These are phyloP conservation scores for Alternaria sp. DNA, from an alignment of 2,329 filamentous ascomycete genomes.

Conservation along the genomic window DNA sequence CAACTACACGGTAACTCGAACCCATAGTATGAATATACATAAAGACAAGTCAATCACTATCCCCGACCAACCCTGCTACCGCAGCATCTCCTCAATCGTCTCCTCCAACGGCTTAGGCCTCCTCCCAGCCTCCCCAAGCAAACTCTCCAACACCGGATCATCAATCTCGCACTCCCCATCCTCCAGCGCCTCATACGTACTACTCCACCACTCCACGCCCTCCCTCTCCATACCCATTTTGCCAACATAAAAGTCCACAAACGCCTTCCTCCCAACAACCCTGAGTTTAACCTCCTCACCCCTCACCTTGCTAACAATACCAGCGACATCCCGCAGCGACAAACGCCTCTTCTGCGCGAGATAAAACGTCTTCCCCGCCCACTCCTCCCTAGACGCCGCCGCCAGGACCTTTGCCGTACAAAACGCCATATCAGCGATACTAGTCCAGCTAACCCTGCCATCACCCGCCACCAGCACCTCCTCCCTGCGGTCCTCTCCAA, in stretches of 20 bases:
- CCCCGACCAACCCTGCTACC: background rate
- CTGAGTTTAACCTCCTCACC: conserved; percentile 48
- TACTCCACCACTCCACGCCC: conserved; percentile 58
- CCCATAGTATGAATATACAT: background rate
- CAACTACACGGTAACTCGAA: background rate
- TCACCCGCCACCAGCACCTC: conserved; percentile 56
- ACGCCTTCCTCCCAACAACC: conserved; percentile 51
- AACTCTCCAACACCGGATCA: conserved; percentile 52
- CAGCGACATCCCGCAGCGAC: conserved; percentile 43
- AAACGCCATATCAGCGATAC: conserved; percentile 56
- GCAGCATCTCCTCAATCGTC: conserved; percentile 55
- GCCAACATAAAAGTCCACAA: conserved; percentile 54
- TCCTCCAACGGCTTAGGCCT: conserved; percentile 51
- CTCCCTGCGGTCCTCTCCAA: conserved; percentile 46
- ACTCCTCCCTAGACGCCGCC: conserved; percentile 37
- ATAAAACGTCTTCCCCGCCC: conserved; percentile 52
- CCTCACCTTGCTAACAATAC: conserved; percentile 37
- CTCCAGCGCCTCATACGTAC: conserved; percentile 55
- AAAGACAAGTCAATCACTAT: background rate
- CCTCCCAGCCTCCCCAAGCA: conserved; percentile 49
- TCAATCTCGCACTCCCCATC: conserved; percentile 55
- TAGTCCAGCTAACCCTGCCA: conserved; percentile 55
- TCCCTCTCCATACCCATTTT: conserved; percentile 48
- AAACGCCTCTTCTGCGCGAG: conserved; percentile 45
- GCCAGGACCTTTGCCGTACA: conserved; percentile 54